Conservation (phyloP, 441 rosid species). For the Gossypium lobatum region DNA sequence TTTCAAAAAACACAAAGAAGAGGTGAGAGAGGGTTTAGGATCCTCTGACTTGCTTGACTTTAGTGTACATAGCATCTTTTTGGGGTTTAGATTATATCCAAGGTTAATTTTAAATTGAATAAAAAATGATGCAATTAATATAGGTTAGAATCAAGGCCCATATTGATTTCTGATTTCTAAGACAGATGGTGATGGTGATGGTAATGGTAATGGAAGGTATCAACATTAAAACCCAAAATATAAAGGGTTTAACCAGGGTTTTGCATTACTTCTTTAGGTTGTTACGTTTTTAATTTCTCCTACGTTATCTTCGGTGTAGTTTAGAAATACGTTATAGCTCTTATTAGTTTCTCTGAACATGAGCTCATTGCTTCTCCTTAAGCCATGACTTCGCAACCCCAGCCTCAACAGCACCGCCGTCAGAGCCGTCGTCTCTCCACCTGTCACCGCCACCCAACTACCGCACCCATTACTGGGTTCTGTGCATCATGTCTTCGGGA, state of each 20-base stretch:
- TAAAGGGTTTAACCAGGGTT: slow-evolving; percentile 23
- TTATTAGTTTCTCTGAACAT: neutral
- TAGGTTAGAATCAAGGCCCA: neutral
- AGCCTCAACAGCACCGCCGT: neutral
- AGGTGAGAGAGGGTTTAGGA: neutral
- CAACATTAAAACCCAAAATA: neutral
- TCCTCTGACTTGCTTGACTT: neutral
- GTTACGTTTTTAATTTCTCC: neutral
- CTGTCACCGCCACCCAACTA: slow-evolving; percentile 32
- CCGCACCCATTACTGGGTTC: slow-evolving; percentile 25
- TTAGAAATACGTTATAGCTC: neutral
- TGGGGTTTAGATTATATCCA: too few species aligned
- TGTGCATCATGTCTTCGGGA: slow-evolving; percentile 42
- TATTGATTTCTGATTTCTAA: neutral
- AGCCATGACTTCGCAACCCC: slow-evolving; percentile 22
- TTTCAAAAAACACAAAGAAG: too few species aligned
- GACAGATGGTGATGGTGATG: neutral
- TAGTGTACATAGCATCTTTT: neutral
- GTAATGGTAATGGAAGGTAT: too few species aligned
- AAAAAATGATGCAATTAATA: neutral
- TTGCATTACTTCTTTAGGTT: neutral
- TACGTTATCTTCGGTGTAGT: neutral
- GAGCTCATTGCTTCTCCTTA: slow-evolving; percentile 20
- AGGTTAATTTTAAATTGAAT: too few species aligned
- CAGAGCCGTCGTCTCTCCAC: slow-evolving; percentile 18